A percentile compares a stretch with the other conserved stretches of the same genome.
Conservation (phyloP, 129 eudicot species). For the Solidago caesia region DNA sequence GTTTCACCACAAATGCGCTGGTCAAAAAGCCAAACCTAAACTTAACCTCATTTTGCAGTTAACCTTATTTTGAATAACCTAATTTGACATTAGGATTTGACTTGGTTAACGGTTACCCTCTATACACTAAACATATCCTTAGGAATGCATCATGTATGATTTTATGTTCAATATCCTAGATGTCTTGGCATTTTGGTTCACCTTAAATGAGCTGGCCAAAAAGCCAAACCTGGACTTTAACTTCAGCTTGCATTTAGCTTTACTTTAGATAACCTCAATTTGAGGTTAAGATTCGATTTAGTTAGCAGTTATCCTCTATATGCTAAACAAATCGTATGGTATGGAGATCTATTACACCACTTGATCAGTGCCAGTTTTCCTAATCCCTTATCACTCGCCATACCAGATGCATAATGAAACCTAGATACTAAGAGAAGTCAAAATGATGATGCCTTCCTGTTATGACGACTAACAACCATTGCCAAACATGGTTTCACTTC, state of each 20-base stretch:
- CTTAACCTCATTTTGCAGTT: neutral
- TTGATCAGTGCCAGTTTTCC: slow-evolving; percentile 2
- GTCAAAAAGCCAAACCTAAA: slow-evolving; percentile 11
- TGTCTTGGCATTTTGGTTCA: no score
- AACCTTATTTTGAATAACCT: neutral
- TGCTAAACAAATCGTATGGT: slow-evolving; percentile 13
- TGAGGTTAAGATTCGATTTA: neutral
- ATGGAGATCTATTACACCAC: neutral
- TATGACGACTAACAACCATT: slow-evolving; percentile 22
- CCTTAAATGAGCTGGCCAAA: neutral
- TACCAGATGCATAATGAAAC: slow-evolving; percentile 13
- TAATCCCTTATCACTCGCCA: slow-evolving; percentile 7
- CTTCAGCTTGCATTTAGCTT: neutral
- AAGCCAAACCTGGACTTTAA: slow-evolving; percentile 17
- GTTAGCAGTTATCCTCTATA: neutral
- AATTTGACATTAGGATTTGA: neutral
- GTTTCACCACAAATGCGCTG: neutral
- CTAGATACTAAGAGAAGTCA: slow-evolving; percentile 20
- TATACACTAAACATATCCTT: neutral
- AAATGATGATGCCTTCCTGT: slow-evolving; percentile 10
- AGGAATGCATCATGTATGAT: neutral
- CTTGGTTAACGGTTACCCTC: neutral
- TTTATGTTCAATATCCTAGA: neutral
- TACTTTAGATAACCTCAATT: neutral
- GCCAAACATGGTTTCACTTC: slow-evolving; percentile 26